phyloP scores from a whole-genome alignment of 495 filamentous ascomycete genomes.

The Aspergillus olivimuriae region DNA sequence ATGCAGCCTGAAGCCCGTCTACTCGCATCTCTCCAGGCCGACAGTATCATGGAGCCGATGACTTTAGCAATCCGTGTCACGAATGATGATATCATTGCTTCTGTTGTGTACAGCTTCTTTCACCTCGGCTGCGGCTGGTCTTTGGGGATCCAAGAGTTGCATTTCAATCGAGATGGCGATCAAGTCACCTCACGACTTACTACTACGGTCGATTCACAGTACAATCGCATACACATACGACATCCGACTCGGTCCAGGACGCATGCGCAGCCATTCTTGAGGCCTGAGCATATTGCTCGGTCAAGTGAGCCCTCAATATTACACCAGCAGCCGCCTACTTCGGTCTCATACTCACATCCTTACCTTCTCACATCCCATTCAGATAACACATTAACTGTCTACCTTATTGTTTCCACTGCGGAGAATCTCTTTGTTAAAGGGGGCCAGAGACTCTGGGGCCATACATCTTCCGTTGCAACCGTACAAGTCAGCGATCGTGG shows the following conservation, averaged over 20 bases:
- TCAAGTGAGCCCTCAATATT: slow-evolving; percentile 26
- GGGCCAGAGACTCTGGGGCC: slow-evolving; percentile 82
- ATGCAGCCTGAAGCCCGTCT: slow-evolving; percentile 43
- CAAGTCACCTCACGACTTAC: slow-evolving; percentile 52
- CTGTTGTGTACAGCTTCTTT: slow-evolving; percentile 70
- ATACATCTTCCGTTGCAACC: slow-evolving; percentile 83
- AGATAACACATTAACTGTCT: slow-evolving; percentile 88
- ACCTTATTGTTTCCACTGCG: slow-evolving; percentile 71
- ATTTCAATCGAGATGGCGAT: slow-evolving; percentile 48
- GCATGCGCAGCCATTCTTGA: too few species aligned
- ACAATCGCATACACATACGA: too few species aligned
- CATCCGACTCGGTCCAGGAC: too few species aligned
- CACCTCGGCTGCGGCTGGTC: slow-evolving; percentile 68
- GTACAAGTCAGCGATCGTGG: slow-evolving; percentile 83
- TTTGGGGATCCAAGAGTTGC: slow-evolving; percentile 82
- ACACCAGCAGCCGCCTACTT: slow-evolving; percentile 52
- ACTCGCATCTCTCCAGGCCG: slow-evolving; percentile 74
- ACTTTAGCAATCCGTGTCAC: slow-evolving; percentile 69
- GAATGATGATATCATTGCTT: slow-evolving; percentile 57
- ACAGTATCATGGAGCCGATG: slow-evolving; percentile 71
- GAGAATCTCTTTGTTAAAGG: slow-evolving; percentile 60
- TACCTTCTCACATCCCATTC: slow-evolving; percentile 83
- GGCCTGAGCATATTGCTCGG: not conserved
- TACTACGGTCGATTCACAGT: slow-evolving; percentile 39
- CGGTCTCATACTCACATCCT: slow-evolving; percentile 81